Evolutionary conservation across 768 basidiomycete species (phyloP).

Genomic region (Hemileccinum impolitum): DNA sequence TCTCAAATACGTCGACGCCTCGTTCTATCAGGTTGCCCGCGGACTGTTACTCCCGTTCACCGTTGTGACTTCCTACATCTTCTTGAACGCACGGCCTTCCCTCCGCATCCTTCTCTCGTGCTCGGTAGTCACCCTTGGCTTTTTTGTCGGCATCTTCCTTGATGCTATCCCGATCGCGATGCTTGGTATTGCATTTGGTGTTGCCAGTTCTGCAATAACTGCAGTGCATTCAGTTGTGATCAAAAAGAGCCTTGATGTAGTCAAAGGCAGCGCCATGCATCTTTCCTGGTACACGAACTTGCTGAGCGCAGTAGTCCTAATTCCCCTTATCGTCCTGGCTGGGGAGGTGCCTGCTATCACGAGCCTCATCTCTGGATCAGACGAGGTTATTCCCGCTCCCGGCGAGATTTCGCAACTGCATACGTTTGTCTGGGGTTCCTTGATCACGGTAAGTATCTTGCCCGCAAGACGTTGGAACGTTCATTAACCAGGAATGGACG

Average conservation of each 20-base stretch:
- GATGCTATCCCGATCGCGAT: slow-evolving; percentile 58
- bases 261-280: slow-evolving; percentile 79
- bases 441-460: slow-evolving; percentile 59
- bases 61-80: slow-evolving; percentile 77
- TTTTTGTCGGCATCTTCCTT: slow-evolving; percentile 84
- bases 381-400: slow-evolving; percentile 35
- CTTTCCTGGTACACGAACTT: slow-evolving; percentile 93
- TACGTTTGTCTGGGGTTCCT: slow-evolving; percentile 77
- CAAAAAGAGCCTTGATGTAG: slow-evolving; percentile 77
- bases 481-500: neutral
- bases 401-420: slow-evolving; percentile 45
- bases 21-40: slow-evolving; percentile 94
- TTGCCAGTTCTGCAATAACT: slow-evolving; percentile 81
- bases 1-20: slow-evolving; percentile 90
- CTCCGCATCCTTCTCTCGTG: slow-evolving; percentile 72
- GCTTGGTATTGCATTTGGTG: slow-evolving; percentile 76
- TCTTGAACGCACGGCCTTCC: slow-evolving; percentile 76
- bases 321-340: slow-evolving; percentile 68
- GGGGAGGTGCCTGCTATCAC: slow-evolving; percentile 71
- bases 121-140: slow-evolving; percentile 82
- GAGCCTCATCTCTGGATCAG: slow-evolving; percentile 53
- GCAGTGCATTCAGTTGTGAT: slow-evolving; percentile 92
- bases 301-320: slow-evolving; percentile 66
- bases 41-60: slow-evolving; percentile 94
- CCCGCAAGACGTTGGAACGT: neutral